Evolutionary conservation across 345 rosid genomes (phyloP), one percentile per base, ranked within the genome.

Genomic region (Arabis alpina): DNA sequence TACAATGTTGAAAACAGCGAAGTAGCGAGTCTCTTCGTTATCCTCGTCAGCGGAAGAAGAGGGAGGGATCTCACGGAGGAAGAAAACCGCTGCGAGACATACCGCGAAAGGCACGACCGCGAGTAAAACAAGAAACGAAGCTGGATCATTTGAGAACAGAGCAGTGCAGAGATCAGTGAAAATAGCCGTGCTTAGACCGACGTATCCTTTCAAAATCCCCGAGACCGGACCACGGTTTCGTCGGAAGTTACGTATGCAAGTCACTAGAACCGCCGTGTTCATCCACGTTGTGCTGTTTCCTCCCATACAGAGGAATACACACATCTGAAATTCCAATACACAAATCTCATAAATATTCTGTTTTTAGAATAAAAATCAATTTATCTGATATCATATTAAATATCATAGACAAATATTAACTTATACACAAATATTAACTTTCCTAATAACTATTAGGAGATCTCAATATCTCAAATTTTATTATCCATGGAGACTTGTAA

Each of bases 201-300:
- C 96, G 65, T 85, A 93, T 9, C 97, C 97, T 64, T 93, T 93
- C 77, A 93, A 78, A 56, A 93, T 88, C 11, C 99, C 99, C 1
- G 99, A 85, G 16, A 93, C 97, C 0, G 99, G 97, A 4, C 99
- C 99, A 5, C 99, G 83, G 82, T 91, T 89, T 39, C 86, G 75
- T 28, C 96, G 80, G 83, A 93, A 93, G 60, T 93, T 93, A 0
- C 97, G 86, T 19, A 93, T 87, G 71, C 99, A 93, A 0, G 95
- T 91, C 25, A 93, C 97, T 3, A 93, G 69, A 44, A 91, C 84
- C 45, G 96, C 96, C 43, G 96, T 93, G 88, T 93, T 93, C 98
- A 93, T 93, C 98, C 98, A 93, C 40, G 98, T 93, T 3, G 94
- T 85, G 61, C 97, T 91, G 84, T 93, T 93, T 32, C 98, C 98